These are phyloP conservation scores for Lasiosphaeria hispida DNA, from an alignment of 495 filamentous ascomycete species.

Conservation along the genomic window DNA sequence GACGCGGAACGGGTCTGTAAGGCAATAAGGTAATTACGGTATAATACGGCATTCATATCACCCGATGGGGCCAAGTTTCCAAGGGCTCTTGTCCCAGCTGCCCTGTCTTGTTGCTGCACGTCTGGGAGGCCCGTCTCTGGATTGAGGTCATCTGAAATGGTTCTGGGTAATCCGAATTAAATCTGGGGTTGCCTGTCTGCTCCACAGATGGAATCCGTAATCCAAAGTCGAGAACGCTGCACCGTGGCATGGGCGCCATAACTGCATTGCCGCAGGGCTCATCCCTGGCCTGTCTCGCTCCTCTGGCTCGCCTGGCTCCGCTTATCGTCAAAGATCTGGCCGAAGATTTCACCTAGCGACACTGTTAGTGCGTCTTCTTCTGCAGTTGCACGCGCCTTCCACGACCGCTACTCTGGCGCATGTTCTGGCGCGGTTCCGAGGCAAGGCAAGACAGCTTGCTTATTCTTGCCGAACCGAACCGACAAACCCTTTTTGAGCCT, in stretches of 20 bases:
- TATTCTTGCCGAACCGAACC: too few species aligned
- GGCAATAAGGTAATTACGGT: conserved; percentile 10
- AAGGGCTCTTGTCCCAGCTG: not conserved
- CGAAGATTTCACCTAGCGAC: conserved; percentile 16
- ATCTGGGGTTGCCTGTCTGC: not conserved
- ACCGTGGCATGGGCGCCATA: too few species aligned
- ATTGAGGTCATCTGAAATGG: too few species aligned
- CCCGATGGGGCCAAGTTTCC: not conserved
- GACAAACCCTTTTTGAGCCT: too few species aligned
- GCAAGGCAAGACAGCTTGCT: too few species aligned
- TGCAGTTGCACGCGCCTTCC: too few species aligned
- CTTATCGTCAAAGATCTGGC: conserved; percentile 6
- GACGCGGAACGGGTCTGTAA: conserved; percentile 1
- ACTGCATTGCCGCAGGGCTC: too few species aligned
- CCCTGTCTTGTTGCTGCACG: not conserved
- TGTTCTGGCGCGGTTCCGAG: too few species aligned
- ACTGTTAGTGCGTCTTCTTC: not conserved
- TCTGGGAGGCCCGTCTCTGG: not conserved
- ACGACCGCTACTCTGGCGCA: too few species aligned
- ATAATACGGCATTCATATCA: not conserved
- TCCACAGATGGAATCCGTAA: too few species aligned
- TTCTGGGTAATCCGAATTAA: not conserved
- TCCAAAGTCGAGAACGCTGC: too few species aligned
- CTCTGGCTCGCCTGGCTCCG: not conserved
- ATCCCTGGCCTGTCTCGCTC: too few species aligned